Percentiles rank a stretch among this genome's conserved stretches.
Evolutionary conservation across 352 stramenopile genomes (phyloP).

Genomic region (Globisporangium megalacanthum): DNA sequence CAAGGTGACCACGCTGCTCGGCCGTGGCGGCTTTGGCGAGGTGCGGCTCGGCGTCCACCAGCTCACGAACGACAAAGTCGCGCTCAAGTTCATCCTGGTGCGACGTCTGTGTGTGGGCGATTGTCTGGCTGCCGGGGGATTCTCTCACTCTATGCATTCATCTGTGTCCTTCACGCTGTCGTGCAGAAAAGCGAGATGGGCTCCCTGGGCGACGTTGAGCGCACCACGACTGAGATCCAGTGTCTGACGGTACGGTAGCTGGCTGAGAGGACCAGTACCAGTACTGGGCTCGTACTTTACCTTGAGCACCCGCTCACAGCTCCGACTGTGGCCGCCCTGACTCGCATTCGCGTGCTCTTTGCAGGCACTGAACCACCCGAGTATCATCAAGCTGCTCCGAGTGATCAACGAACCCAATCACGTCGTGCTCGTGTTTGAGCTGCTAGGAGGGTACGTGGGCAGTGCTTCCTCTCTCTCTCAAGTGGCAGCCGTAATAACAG

Average conservation of each 20-base stretch:
- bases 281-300: background rate
- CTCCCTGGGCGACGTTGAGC: slow-evolving; percentile 81
- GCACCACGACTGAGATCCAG: slow-evolving; percentile 85
- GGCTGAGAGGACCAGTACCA: too few species aligned
- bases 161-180: background rate
- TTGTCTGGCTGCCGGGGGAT: background rate
- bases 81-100: slow-evolving; percentile 84
- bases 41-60: slow-evolving; percentile 73
- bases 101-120: background rate
- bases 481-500: background rate
- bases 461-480: background rate
- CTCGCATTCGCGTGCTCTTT: background rate
- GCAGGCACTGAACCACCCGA: slow-evolving; percentile 78
- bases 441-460: slow-evolving; percentile 62
- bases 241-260: slow-evolving; percentile 52
- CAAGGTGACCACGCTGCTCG: slow-evolving; percentile 73
- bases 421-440: slow-evolving; percentile 83
- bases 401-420: slow-evolving; percentile 84
- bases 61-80: slow-evolving; percentile 81
- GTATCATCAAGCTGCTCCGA: slow-evolving; percentile 85
- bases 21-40: slow-evolving; percentile 79
- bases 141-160: slow-evolving; percentile 1
- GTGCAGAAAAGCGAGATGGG: slow-evolving; percentile 80
- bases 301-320: background rate
- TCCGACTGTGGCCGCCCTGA: slow-evolving; percentile 1